Evolutionary conservation across 257 asterid genomes (phyloP).

Genomic region (Solanum appendiculatum): DNA sequence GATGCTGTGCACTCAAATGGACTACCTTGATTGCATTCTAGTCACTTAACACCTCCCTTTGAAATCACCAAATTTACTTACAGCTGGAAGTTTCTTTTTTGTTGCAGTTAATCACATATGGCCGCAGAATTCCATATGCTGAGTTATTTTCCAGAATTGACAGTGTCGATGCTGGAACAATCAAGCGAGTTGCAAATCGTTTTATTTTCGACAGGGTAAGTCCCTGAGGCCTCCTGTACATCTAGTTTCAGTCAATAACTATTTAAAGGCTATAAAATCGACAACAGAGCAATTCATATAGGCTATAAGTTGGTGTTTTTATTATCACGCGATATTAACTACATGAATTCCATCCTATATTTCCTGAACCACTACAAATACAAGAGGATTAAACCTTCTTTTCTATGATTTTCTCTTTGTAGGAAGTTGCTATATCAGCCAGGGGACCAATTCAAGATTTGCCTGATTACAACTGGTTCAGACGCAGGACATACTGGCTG

Average conservation of each 20-base stretch:
- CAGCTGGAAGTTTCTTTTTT: neutral
- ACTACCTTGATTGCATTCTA: neutral
- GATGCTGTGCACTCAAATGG: neutral
- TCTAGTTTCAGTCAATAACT: neutral
- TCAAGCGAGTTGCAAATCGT: slow-evolving; percentile 86
- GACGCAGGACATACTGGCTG: slow-evolving; percentile 20
- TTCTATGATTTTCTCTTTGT: neutral
- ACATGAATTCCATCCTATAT: neutral
- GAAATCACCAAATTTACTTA: neutral
- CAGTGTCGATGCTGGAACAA: slow-evolving; percentile 70
- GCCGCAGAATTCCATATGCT: slow-evolving; percentile 88
- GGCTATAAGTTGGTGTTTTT: neutral
- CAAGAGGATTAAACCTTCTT: neutral
- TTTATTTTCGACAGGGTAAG: slow-evolving; percentile 79
- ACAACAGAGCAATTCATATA: no score
- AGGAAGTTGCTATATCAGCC: slow-evolving; percentile 22
- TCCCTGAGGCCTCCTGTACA: neutral
- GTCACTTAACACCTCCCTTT: neutral
- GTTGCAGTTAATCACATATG: slow-evolving; percentile 82
- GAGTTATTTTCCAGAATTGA: slow-evolving; percentile 92
- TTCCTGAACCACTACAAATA: neutral
- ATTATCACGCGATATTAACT: neutral
- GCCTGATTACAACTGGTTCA: slow-evolving; percentile 23
- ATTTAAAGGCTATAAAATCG: neutral
- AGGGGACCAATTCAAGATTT: slow-evolving; percentile 17